Base-by-base conservation (phyloP, 306 rosid species). In the Carpinus viminea region DNA sequence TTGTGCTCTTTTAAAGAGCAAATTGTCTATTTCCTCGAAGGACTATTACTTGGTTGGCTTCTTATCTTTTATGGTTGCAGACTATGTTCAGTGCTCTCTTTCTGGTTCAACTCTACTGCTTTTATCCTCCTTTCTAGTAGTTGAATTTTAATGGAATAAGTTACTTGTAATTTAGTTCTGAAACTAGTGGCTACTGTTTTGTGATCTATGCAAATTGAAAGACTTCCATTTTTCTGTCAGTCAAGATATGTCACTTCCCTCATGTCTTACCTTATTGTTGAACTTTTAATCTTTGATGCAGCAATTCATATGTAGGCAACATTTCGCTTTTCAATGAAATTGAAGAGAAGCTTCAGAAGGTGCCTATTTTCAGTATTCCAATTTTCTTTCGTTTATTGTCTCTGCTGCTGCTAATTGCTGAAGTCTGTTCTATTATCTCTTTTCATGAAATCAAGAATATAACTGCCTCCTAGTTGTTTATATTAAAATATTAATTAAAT, bases 301-400 rank as follows among this genome's bases (percentile, higher is more conserved):
- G 99, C 79, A 87, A 82, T 80, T 93, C 99, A 43, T 96, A 84
- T 82, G 94, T 96, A 75, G 99, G 98, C 83, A 96, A 96, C 86
- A 87, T 90, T 80, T 83, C 93, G 79, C 73, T 96, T 71, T 96
- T 93, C 88, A 21, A 76, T 75, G 94, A 93, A 80, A 93, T 96
- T 83, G 96, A 96, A 86, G 96, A 88, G 79, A 90, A 88, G 83
- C 96, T 96, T 72, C 84, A 83, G 86, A 81, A 93, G 99, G 99
- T 96, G 74, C 75, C 43, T 80, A 57, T 75, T 78, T 79, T 80
- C 69, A 77, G 53, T 68, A 53, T 77, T 75, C 53, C 51, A 38
- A 60, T 82, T 28, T 76, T 57, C 20, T 80, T 78, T 81, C 65
- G 7, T 74, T 79, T 65, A 75, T 60, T 77, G 62, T 26, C 38